Percentiles rank a stretch among this genome's conserved stretches.
These are phyloP conservation scores for Odonthalia washingtoniensis DNA, from an alignment of 31 red algal genomes.

Conservation along the genomic window DNA sequence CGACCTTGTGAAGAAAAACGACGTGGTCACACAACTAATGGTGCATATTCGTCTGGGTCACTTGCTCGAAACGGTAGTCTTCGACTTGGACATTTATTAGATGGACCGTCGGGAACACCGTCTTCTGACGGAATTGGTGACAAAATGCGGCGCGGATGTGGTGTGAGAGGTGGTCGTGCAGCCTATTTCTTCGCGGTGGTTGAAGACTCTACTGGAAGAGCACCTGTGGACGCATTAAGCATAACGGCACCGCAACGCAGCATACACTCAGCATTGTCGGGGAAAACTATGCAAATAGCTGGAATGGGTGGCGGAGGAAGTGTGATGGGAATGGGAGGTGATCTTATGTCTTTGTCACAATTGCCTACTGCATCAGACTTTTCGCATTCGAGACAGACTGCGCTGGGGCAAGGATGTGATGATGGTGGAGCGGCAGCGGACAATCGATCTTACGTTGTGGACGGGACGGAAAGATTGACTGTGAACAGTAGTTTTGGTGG, in stretches of 20 bases:
- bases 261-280: conserved; percentile 31
- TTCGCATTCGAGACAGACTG: conserved; percentile 23
- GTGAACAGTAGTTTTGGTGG: not conserved
- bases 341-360: conserved; percentile 20
- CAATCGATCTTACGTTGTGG: not conserved
- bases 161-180: not conserved
- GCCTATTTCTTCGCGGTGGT: not conserved
- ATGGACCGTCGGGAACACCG: not conserved
- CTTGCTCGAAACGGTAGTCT: not conserved
- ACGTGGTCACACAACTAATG: too few relatives aligned
- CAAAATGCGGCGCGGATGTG: not conserved
- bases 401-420: not conserved
- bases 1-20: too few relatives aligned
- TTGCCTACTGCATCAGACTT: conserved; percentile 55
- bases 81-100: not conserved
- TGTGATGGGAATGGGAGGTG: not conserved
- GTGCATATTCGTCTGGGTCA: too few relatives aligned
- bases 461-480: conserved; percentile 3
- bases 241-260: conserved; percentile 26
- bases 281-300: conserved; percentile 7
- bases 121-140: not conserved
- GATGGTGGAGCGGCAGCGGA: conserved; percentile 10
- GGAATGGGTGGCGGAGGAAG: conserved; percentile 11
- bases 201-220: conserved; percentile 33
- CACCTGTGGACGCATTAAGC: conserved; percentile 40